Evolutionary conservation across 2,329 filamentous ascomycete genomes (phyloP).

Genomic region (Penicillium brasilianum): DNA sequence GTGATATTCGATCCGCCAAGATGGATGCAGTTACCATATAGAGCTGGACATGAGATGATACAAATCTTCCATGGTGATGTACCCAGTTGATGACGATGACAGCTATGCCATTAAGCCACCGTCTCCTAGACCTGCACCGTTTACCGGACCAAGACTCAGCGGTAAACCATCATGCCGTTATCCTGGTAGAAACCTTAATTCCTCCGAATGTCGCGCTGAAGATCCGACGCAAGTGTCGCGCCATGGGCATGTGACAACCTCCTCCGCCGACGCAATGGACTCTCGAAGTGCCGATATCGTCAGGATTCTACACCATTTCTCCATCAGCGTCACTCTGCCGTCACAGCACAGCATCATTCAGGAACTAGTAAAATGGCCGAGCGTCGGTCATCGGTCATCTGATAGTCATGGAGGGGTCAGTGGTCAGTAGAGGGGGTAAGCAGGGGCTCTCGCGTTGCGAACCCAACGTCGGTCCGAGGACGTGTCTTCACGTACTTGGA

Average conservation of each 20-base stretch:
- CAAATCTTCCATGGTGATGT: neutral
- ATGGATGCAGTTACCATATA: neutral
- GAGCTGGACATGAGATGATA: neutral
- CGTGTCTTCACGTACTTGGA: slow-evolving; percentile 13
- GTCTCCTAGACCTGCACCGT: neutral
- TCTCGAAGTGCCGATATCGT: slow-evolving; percentile 14
- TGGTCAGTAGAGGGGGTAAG: neutral
- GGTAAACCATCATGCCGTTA: neutral
- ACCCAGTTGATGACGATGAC: neutral
- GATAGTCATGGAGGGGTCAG: neutral
- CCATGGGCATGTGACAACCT: neutral
- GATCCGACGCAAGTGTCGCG: slow-evolving; percentile 10
- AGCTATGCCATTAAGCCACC: neutral
- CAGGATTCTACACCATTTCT: neutral
- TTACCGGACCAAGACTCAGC: neutral
- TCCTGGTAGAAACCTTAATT: slow-evolving; percentile 4
- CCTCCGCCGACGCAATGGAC: slow-evolving; percentile 9
- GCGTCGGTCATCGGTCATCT: slow-evolving; percentile 1
- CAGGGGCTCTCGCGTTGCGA: neutral
- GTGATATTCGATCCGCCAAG: neutral
- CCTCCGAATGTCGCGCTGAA: slow-evolving; percentile 18
- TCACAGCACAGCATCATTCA: slow-evolving; percentile 4
- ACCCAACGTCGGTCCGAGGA: slow-evolving; percentile 9
- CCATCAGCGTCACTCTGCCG: neutral
- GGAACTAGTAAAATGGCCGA: neutral